phyloP scores from a whole-genome alignment of 192 early-diverging fungal genomes.

The Tieghemiomyces parasiticus region DNA sequence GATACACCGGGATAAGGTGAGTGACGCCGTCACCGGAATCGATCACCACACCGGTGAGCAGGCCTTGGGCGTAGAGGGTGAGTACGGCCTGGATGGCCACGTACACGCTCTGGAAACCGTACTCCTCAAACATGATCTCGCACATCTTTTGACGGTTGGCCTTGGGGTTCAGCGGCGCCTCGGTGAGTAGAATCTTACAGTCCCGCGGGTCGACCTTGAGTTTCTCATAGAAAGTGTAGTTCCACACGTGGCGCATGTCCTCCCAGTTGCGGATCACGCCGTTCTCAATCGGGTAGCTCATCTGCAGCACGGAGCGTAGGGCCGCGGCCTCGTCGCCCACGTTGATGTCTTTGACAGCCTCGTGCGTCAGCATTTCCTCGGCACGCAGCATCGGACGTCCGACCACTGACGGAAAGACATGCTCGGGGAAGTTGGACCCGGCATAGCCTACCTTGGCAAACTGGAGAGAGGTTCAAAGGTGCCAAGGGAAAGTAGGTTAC shows the following conservation, averaged over 20 bases:
- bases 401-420: constrained; percentile 95
- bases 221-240: constrained; percentile 93
- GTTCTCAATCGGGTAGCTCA: constrained; percentile 99
- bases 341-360: constrained; percentile 85
- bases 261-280: constrained; percentile 97
- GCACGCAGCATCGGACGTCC: constrained; percentile 95
- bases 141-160: constrained; percentile 86
- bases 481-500: constrained; percentile 1
- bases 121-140: constrained; percentile 93
- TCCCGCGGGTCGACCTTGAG: constrained; percentile 76
- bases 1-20: constrained; percentile 97
- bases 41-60: constrained; percentile 92
- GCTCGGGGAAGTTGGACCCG: constrained; percentile 87
- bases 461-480: no score
- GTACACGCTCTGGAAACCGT: constrained; percentile 84
- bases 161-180: constrained; percentile 92
- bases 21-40: constrained; percentile 99
- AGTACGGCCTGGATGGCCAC: constrained; percentile 96
- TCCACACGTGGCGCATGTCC: constrained; percentile 94
- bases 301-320: constrained; percentile 72
- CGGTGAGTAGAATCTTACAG: constrained; percentile 89
- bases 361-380: constrained; percentile 51
- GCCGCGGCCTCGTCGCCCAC: constrained; percentile 95
- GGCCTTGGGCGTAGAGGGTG: constrained; percentile 96
- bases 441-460: constrained; percentile 97